Conservation (phyloP, 2,329 filamentous ascomycete species). For the Furcasterigmium sp. region DNA sequence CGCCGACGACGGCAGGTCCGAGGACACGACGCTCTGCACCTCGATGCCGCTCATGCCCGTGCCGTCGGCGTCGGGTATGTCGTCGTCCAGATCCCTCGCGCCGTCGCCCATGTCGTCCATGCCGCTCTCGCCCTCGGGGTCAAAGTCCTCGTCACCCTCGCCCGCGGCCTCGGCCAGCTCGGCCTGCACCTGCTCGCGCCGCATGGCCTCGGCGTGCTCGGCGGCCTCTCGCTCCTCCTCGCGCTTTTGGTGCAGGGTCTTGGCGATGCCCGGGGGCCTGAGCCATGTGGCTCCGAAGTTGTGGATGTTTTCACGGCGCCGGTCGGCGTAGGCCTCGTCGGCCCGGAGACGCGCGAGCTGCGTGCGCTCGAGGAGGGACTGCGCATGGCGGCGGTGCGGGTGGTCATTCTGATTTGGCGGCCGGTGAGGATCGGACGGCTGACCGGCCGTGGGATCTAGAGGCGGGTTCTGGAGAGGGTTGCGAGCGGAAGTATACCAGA, state of each 20-base stretch:
- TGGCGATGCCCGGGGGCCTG: conserved; percentile 78
- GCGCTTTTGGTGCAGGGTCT: conserved; percentile 83
- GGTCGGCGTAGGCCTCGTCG: conserved; percentile 73
- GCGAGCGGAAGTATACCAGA: conserved; percentile 68
- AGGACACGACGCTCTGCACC: conserved; percentile 11
- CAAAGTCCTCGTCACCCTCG: conserved; percentile 25
- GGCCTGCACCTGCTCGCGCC: conserved; percentile 64
- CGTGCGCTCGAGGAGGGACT: conserved; percentile 48
- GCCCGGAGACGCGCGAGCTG: conserved; percentile 63
- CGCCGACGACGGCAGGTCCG: conserved; percentile 22
- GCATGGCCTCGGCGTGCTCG: conserved; percentile 72
- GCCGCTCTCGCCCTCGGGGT: conserved; percentile 33
- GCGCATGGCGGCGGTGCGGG: conserved; percentile 25
- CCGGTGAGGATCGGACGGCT: conserved; percentile 7
- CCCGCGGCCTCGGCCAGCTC: conserved; percentile 63
- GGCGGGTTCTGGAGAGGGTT: conserved; percentile 34
- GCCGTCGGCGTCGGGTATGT: conserved; percentile 63
- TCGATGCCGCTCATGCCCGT: conserved; percentile 34
- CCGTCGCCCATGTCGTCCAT: conserved; percentile 47
- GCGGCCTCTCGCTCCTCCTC: conserved; percentile 86
- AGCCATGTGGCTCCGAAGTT: conserved; percentile 91
- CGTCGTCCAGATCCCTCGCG: conserved; percentile 61
- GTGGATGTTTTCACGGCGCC: conserved; percentile 74
- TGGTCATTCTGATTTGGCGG: conserved; percentile 17
- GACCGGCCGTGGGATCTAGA: conserved; percentile 18